These are phyloP conservation scores for Arachis monticola DNA, from an alignment of 331 rosid species.

Conservation along the genomic window DNA sequence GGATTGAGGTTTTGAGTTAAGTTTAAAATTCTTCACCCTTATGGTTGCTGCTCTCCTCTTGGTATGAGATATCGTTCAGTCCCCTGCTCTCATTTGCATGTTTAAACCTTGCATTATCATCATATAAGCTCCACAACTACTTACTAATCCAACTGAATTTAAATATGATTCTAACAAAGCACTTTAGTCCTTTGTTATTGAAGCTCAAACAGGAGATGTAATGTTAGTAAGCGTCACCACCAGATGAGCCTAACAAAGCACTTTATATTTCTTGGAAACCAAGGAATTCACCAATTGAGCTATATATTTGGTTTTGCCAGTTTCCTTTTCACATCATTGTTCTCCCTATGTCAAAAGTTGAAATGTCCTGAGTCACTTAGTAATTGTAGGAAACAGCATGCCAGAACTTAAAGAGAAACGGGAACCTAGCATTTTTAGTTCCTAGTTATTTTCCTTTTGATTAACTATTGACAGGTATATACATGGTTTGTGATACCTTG, in stretches of 20 bases:
- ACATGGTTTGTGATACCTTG: conserved; percentile 81
- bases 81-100: conserved; percentile 23
- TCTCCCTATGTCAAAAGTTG: conserved; percentile 27
- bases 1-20: too few species aligned
- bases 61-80: conserved; percentile 67
- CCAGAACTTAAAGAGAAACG: conserved; percentile 47
- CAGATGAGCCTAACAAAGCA: too few species aligned
- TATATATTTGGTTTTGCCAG: conserved; percentile 9
- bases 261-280: background rate
- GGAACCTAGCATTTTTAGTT: conserved; percentile 55
- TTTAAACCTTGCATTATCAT: conserved; percentile 25
- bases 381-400: conserved; percentile 42
- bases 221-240: conserved; percentile 10
- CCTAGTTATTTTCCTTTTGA: conserved; percentile 74
- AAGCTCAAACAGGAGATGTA: conserved; percentile 3
- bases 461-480: conserved; percentile 84
- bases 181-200: background rate
- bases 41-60: conserved; percentile 94
- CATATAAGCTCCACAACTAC: conserved; percentile 15
- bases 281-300: conserved; percentile 18
- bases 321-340: conserved; percentile 21
- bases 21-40: conserved; percentile 76
- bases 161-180: background rate
- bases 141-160: conserved; percentile 13
- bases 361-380: conserved; percentile 28